Evolutionary conservation across 495 filamentous ascomycete genomes (phyloP), one percentile per base, ranked within the genome.

Genomic region (Neurospora tetraspora): DNA sequence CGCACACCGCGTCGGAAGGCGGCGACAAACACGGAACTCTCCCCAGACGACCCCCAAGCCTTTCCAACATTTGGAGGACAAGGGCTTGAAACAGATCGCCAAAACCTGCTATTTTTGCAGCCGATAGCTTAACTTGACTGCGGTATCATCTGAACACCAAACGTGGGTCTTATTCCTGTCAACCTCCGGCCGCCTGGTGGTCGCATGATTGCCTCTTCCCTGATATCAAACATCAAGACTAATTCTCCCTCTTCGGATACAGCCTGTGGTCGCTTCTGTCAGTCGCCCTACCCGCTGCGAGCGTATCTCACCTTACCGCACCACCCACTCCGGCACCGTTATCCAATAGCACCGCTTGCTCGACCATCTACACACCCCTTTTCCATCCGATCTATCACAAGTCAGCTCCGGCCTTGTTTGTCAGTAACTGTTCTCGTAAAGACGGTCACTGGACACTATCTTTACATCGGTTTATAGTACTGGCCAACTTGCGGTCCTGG

Each of bases 401-500:
- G 75, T 39, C 71, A 70, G 23, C 69, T 71, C 69, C 43, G 39
- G 72, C 72, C 75, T 71, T 75, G 69, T 72, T 78, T 74, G 69
- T 69, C 43, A 40, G 36, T 40, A 59, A 34, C 69, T n/a, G 23
- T 76, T 18, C 72, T 70, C 70, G n/a, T 40, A 40, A 43, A 40
- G 73, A 71, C 65, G 73, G 75, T 77, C 75, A 77, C 73, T 75
- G 23, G 73, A 75, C 75, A 75, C 73, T 27, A 45, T 42, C 42
- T 38, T 65, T 36, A 38, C 3, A 69, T 27, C 10, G 70, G 16
- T 11, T 18, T 59, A 53, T 34, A 61, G 53, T 34, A 61, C 53
- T 34, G 27, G 53, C n/a, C n/a, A n/a, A n/a, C n/a, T n/a, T n/a
- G n/a, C 27, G 14, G 31, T 65, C 3, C 53, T 65, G 27, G 27